Evolutionary conservation across 2,329 filamentous ascomycete species (phyloP).

Genomic region (Ceratocystis eucalypticola): DNA sequence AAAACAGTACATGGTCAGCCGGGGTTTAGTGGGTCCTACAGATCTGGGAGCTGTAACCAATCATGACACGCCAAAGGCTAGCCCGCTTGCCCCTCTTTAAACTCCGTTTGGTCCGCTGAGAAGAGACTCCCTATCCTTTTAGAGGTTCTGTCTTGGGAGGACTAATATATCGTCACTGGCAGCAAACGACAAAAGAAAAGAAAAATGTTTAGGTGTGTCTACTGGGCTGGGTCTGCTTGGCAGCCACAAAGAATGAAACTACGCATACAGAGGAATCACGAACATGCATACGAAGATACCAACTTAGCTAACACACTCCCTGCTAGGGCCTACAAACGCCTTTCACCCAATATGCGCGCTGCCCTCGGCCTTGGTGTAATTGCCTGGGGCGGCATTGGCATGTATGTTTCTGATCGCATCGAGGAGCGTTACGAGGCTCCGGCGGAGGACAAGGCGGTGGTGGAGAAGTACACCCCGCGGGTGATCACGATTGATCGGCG

Average conservation of each 20-base stretch:
- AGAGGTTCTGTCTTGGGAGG: too few species aligned
- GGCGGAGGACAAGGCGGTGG: constrained; percentile 55
- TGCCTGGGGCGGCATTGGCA: constrained; percentile 58
- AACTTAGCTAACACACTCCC: background rate
- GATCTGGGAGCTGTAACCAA: background rate
- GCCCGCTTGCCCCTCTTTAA: background rate
- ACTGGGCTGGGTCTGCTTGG: too few species aligned
- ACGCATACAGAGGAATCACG: too few species aligned
- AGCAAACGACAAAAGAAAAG: too few species aligned
- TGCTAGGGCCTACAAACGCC: constrained; percentile 54
- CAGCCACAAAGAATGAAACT: too few species aligned
- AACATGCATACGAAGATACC: too few species aligned
- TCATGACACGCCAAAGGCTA: background rate
- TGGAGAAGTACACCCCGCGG: constrained; percentile 48
- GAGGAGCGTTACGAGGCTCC: constrained; percentile 63
- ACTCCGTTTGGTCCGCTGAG: too few species aligned
- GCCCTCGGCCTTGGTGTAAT: constrained; percentile 62
- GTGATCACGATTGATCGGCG: constrained; percentile 43
- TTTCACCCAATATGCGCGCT: constrained; percentile 56
- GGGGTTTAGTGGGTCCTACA: background rate
- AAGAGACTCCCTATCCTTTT: too few species aligned
- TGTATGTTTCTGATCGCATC: constrained; percentile 58
- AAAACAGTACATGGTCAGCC: background rate
- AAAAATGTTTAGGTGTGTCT: too few species aligned
- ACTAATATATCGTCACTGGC: too few species aligned